Percentiles rank a stretch among this genome's conserved stretches.
Evolutionary conservation across 768 basidiomycete species (phyloP).

Genomic region (Clitopilus passeckerianus): DNA sequence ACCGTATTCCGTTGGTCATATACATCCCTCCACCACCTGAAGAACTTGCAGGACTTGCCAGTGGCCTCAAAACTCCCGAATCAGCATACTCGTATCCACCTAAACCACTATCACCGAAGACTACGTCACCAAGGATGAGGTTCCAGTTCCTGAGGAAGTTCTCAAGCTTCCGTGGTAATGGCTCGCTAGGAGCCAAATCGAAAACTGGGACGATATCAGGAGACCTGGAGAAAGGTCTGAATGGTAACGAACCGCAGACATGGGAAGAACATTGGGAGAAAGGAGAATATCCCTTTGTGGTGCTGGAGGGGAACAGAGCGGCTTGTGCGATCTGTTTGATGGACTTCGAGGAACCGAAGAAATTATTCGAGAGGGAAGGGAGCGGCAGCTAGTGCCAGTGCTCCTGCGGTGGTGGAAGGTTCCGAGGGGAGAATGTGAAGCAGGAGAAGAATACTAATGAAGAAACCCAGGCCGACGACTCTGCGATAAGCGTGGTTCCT

Average conservation of each 20-base stretch:
- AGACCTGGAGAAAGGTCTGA: slow-evolving; percentile 3
- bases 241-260: slow-evolving; percentile 29
- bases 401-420: background rate
- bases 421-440: background rate
- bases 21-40: slow-evolving; percentile 81
- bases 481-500: background rate
- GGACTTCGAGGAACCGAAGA: slow-evolving; percentile 76
- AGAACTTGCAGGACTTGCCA: slow-evolving; percentile 26
- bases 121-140: slow-evolving; percentile 31
- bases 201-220: slow-evolving; percentile 5
- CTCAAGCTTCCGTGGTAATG: slow-evolving; percentile 18
- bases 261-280: slow-evolving; percentile 83
- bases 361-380: slow-evolving; percentile 12
- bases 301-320: slow-evolving; percentile 78
- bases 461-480: background rate
- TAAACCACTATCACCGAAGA: slow-evolving; percentile 23
- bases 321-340: slow-evolving; percentile 80
- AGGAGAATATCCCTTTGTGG: slow-evolving; percentile 74
- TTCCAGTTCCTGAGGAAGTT: slow-evolving; percentile 47
- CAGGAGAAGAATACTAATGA: slow-evolving; percentile 1
- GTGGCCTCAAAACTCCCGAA: slow-evolving; percentile 25
- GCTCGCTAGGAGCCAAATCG: background rate
- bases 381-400: background rate
- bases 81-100: slow-evolving; percentile 63
- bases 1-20: slow-evolving; percentile 77